A percentile compares a stretch with the other conserved stretches of the same genome.
phyloP scores from a whole-genome alignment of 495 filamentous ascomycete genomes.

The Aspergillus hancockii region DNA sequence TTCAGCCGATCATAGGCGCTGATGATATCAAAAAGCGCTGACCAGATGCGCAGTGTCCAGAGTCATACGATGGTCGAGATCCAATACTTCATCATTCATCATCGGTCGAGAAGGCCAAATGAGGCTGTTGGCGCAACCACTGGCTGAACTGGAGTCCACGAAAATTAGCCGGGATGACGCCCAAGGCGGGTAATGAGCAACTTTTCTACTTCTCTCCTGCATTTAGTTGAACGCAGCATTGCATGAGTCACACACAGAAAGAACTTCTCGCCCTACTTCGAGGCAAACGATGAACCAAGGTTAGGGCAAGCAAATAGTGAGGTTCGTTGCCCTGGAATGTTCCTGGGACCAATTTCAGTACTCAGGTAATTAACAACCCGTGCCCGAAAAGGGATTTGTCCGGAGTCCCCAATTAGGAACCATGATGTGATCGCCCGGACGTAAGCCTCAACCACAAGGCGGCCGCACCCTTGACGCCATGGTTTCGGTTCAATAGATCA shows the following conservation, averaged over 20 bases:
- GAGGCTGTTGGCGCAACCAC: constrained; percentile 14
- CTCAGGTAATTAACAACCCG: not conserved
- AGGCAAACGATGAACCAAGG: not conserved
- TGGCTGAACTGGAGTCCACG: constrained; percentile 19
- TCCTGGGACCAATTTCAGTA: no score
- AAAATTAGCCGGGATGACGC: constrained; percentile 28
- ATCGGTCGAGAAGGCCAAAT: constrained; percentile 5
- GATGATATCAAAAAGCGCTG: constrained; percentile 16
- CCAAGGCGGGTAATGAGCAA: constrained; percentile 10
- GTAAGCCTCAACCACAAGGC: constrained; percentile 1
- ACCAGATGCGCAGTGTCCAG: constrained; percentile 13
- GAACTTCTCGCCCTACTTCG: not conserved
- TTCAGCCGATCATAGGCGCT: constrained; percentile 14
- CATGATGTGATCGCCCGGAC: constrained; percentile 1
- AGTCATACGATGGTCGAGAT: constrained; percentile 29
- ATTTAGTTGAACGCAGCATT: not conserved
- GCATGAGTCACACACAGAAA: constrained; percentile 20
- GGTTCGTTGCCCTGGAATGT: not conserved
- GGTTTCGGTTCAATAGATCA: not conserved
- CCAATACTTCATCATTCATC: constrained; percentile 27
- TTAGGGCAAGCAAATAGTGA: not conserved
- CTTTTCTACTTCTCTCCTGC: not conserved
- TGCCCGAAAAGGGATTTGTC: not conserved
- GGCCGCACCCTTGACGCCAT: not conserved
- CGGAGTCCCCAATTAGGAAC: constrained; percentile 4